Percentiles rank a stretch among this genome's conserved stretches.
Conservation (phyloP, 345 rosid genomes). For the Orychophragmus violaceus region DNA sequence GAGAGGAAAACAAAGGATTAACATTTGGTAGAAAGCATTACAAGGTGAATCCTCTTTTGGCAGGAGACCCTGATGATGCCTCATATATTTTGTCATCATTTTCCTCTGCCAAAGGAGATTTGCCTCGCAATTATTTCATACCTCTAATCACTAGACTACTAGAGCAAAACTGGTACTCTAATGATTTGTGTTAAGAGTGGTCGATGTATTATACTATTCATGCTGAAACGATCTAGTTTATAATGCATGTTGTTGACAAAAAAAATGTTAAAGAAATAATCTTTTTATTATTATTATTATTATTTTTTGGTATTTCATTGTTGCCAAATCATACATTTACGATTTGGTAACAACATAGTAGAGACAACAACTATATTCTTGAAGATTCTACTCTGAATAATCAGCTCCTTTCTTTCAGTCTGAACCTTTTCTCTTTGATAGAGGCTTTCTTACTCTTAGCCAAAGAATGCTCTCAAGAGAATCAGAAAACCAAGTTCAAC, state of each 20-base stretch:
- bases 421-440: not conserved
- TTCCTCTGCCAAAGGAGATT: conserved; percentile 33
- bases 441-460: not conserved
- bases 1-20: not conserved
- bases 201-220: not conserved
- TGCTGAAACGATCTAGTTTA: not conserved
- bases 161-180: not conserved
- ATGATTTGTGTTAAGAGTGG: not conserved
- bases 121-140: conserved; percentile 23
- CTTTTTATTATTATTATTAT: not conserved
- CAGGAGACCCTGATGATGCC: conserved; percentile 8
- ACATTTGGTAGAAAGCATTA: conserved; percentile 10
- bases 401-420: not conserved
- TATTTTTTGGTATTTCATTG: no score
- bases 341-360: not conserved
- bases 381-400: not conserved
- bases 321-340: not conserved
- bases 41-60: conserved; percentile 29
- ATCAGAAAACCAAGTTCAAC: not conserved
- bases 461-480: not conserved
- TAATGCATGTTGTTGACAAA: not conserved
- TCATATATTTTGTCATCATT: not conserved
- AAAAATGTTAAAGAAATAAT: not conserved
- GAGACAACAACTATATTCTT: not conserved
- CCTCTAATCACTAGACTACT: not conserved